Conservation (phyloP, 441 rosid species). For the Omphalea diandra region DNA sequence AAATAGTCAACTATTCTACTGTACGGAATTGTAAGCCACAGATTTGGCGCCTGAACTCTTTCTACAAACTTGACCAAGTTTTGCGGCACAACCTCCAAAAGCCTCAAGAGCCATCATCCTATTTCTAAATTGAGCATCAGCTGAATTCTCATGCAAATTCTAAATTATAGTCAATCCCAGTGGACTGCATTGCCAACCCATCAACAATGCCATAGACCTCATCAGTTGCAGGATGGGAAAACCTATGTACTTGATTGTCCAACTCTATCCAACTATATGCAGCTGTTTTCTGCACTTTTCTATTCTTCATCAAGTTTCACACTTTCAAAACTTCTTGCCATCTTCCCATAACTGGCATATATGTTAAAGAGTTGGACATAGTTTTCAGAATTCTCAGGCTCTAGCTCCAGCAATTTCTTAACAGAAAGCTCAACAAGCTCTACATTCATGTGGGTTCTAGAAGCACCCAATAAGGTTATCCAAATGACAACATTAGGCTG, state of each 20-base stretch:
- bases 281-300: slow-evolving; percentile 4
- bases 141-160: background rate
- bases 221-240: slow-evolving; percentile 10
- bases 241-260: slow-evolving; percentile 12
- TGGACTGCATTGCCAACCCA: slow-evolving; percentile 7
- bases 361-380: slow-evolving; percentile 9
- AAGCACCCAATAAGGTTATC: slow-evolving; percentile 12
- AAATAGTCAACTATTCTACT: background rate
- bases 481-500: slow-evolving; percentile 12
- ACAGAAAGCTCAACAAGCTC: slow-evolving; percentile 6
- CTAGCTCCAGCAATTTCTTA: background rate
- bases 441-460: slow-evolving; percentile 4
- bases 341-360: background rate
- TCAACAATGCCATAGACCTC: slow-evolving; percentile 5
- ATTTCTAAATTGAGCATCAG: background rate
- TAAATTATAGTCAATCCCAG: background rate
- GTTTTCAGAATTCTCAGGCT: slow-evolving; percentile 9
- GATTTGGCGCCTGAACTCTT: background rate
- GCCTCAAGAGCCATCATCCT: background rate
- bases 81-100: background rate
- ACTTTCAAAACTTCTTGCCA: background rate
- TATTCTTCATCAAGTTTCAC: slow-evolving; percentile 8
- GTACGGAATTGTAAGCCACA: background rate
- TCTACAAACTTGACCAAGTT: background rate
- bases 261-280: slow-evolving; percentile 16